phyloP scores from a whole-genome alignment of 2,329 filamentous ascomycete species.

The Penicillium sp. region DNA sequence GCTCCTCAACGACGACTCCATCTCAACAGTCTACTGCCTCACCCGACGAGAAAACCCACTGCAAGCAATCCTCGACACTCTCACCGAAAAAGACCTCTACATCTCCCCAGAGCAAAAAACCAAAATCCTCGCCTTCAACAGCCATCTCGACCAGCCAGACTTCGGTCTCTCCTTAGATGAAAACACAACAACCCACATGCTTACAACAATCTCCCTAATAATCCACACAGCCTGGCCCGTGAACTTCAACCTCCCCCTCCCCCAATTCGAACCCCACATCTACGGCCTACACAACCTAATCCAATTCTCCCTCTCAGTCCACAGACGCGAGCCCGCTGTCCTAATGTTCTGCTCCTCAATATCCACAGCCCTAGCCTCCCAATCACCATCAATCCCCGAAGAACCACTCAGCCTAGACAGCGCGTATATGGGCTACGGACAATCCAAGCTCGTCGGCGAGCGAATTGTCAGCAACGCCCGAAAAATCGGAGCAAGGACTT shows the following conservation, averaged over 20 bases:
- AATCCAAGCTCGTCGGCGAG: conserved; percentile 34
- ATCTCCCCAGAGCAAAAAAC: conserved; percentile 22
- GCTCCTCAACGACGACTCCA: conserved; percentile 36
- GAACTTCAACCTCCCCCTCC: conserved; percentile 52
- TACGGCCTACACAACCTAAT: conserved; percentile 46
- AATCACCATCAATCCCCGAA: conserved; percentile 17
- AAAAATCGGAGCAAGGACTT: conserved; percentile 24
- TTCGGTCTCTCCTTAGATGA: conserved; percentile 41
- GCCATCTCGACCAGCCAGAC: conserved; percentile 38
- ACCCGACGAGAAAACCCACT: conserved; percentile 29
- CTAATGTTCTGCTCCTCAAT: conserved; percentile 53
- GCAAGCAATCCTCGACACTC: conserved; percentile 22
- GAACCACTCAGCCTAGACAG: conserved; percentile 10
- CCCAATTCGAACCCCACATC: conserved; percentile 48
- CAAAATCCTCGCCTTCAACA: conserved; percentile 42
- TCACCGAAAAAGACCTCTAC: conserved; percentile 21
- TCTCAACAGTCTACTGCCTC: conserved; percentile 40
- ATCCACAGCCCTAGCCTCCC: conserved; percentile 35
- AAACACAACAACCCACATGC: conserved; percentile 39
- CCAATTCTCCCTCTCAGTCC: conserved; percentile 42
- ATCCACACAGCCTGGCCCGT: conserved; percentile 56
- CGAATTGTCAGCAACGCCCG: conserved; percentile 30
- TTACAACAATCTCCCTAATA: conserved; percentile 43
- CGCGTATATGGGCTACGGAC: conserved; percentile 34
- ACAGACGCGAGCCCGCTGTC: conserved; percentile 29